phyloP scores from a whole-genome alignment of 768 basidiomycete genomes.

The Dioszegia crocea region DNA sequence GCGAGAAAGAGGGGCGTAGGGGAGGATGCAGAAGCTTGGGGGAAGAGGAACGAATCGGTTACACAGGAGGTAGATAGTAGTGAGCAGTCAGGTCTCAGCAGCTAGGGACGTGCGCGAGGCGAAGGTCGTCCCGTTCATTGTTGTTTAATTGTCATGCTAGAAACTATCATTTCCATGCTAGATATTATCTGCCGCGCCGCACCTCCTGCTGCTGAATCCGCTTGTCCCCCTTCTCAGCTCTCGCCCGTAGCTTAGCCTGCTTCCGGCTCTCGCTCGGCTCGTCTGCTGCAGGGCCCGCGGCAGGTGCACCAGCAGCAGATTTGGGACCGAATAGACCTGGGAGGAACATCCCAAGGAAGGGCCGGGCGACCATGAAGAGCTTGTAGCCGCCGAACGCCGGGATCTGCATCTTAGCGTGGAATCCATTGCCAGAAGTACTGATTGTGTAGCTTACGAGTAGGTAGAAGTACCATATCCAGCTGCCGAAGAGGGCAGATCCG shows the following conservation, averaged over 20 bases:
- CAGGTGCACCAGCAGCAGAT: constrained; percentile 13
- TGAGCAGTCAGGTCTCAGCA: not conserved
- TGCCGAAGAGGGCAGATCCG: constrained; percentile 38
- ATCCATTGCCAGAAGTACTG: not conserved
- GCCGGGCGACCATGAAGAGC: constrained; percentile 34
- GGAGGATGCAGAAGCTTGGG: constrained; percentile 25
- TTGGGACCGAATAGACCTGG: constrained; percentile 39
- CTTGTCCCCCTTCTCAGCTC: constrained; percentile 49
- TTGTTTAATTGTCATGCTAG: too few species aligned
- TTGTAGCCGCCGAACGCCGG: constrained; percentile 46
- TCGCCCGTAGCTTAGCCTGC: constrained; percentile 44
- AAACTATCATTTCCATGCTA: too few species aligned
- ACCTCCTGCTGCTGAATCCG: constrained; percentile 46
- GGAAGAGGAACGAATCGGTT: constrained; percentile 11
- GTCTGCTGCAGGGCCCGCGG: constrained; percentile 8
- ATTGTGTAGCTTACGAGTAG: constrained; percentile 31
- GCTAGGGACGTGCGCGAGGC: not conserved
- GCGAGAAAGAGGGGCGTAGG: constrained; percentile 22
- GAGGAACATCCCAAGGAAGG: constrained; percentile 42
- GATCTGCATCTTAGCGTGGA: constrained; percentile 20
- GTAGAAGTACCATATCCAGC: constrained; percentile 46
- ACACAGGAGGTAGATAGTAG: not conserved
- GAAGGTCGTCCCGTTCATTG: not conserved
- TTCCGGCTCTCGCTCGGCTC: constrained; percentile 29
- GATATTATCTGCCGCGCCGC: constrained; percentile 13